Conservation (phyloP, 2,329 filamentous ascomycete species). For the Bipolaris victoriae region DNA sequence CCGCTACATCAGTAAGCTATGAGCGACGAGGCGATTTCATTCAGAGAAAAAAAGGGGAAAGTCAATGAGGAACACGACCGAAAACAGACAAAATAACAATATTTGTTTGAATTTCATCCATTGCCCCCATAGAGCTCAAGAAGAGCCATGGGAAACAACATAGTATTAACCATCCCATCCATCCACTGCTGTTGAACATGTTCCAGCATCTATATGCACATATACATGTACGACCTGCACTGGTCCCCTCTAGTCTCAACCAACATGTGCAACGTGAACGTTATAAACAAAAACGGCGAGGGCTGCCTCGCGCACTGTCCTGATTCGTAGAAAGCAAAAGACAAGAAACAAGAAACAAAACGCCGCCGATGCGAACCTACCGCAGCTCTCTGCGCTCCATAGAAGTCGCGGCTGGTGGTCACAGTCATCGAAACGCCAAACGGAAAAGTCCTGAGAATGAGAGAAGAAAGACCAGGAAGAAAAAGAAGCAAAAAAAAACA, state of each 20-base stretch:
- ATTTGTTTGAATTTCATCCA: too few species aligned
- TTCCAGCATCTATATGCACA: too few species aligned
- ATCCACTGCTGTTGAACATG: too few species aligned
- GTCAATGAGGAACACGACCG: too few species aligned
- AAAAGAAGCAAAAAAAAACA: constrained; percentile 1
- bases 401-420: constrained; percentile 27
- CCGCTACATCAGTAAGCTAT: too few species aligned
- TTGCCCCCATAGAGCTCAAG: too few species aligned
- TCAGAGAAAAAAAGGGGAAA: too few species aligned
- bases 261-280: not conserved
- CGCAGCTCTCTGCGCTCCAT: constrained; percentile 21
- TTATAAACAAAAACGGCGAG: not conserved
- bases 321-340: not conserved
- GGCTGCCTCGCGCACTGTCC: not conserved
- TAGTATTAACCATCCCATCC: too few species aligned
- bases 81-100: too few species aligned
- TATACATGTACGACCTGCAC: too few species aligned
- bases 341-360: not conserved
- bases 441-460: not conserved
- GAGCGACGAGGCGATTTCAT: too few species aligned
- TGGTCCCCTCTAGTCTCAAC: not conserved
- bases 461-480: not conserved
- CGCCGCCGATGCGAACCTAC: constrained; percentile 32
- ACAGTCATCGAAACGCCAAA: constrained; percentile 26
- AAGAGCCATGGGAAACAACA: too few species aligned